phyloP scores from a whole-genome alignment of 768 basidiomycete species.

The Serendipita sp. region DNA sequence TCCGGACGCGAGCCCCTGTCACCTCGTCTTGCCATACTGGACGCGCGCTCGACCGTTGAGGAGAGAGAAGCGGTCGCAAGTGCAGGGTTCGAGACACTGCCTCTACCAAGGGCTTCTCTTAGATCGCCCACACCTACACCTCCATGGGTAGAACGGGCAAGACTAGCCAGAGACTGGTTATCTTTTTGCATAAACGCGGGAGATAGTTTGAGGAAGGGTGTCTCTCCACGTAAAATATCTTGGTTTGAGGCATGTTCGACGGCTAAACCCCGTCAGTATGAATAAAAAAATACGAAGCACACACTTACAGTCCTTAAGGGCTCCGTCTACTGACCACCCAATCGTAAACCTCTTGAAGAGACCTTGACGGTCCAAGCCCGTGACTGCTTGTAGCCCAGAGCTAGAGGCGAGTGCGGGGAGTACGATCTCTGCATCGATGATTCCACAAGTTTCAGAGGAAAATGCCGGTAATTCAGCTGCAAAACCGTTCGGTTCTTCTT shows the following conservation, averaged over 20 bases:
- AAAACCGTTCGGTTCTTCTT: constrained; percentile 31
- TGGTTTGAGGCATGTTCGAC: constrained; percentile 37
- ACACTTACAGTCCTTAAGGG: constrained; percentile 60
- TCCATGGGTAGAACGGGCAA: constrained; percentile 60
- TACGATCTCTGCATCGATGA: constrained; percentile 36
- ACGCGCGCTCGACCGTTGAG: constrained; percentile 6
- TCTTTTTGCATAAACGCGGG: constrained; percentile 83
- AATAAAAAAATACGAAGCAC: not conserved
- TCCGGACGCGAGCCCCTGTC: not conserved
- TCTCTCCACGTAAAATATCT: constrained; percentile 48
- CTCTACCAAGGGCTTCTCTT: constrained; percentile 72
- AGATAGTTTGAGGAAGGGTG: constrained; percentile 64
- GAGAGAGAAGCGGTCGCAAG: constrained; percentile 48
- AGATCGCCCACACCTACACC: constrained; percentile 71
- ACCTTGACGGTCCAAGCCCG: constrained; percentile 42
- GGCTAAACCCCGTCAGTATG: constrained; percentile 23
- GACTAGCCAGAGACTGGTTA: constrained; percentile 73
- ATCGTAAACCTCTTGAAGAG: constrained; percentile 38
- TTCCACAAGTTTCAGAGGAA: constrained; percentile 7
- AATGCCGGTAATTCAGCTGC: constrained; percentile 17
- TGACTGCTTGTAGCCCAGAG: constrained; percentile 41
- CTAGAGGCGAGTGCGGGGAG: constrained; percentile 40
- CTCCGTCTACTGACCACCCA: constrained; percentile 60
- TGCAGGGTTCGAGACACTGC: constrained; percentile 65
- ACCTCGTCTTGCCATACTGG: not conserved